These are phyloP conservation scores for Uncinocarpus reesii DNA, from an alignment of 2,329 filamentous ascomycete genomes.

Conservation along the genomic window DNA sequence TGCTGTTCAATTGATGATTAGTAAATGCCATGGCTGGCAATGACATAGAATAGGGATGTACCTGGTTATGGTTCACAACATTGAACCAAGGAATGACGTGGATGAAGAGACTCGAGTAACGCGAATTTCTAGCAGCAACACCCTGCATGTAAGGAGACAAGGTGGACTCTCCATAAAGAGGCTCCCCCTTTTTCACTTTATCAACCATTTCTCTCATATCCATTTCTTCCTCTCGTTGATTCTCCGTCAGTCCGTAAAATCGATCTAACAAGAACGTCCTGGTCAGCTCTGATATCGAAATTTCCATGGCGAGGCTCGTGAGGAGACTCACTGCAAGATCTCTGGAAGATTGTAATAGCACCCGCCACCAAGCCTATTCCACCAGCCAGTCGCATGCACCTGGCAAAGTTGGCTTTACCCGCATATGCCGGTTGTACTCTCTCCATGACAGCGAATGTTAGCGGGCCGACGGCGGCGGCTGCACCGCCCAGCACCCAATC, in stretches of 20 bases:
- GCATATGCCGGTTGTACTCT: slow-evolving; percentile 74
- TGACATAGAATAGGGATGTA: slow-evolving; percentile 23
- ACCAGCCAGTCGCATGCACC: slow-evolving; percentile 68
- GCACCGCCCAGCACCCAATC: slow-evolving; percentile 67
- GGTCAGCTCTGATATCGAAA: slow-evolving; percentile 13
- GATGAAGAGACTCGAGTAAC: slow-evolving; percentile 76
- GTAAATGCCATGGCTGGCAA: neutral
- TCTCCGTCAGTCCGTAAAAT: slow-evolving; percentile 93
- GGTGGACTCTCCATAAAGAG: slow-evolving; percentile 71
- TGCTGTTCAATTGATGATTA: slow-evolving; percentile 46
- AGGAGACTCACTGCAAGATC: slow-evolving; percentile 62
- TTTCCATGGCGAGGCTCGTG: slow-evolving; percentile 4
- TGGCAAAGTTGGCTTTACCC: slow-evolving; percentile 69
- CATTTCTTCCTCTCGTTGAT: slow-evolving; percentile 81
- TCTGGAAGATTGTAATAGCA: slow-evolving; percentile 75
- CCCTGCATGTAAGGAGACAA: slow-evolving; percentile 87
- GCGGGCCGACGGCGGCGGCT: slow-evolving; percentile 62
- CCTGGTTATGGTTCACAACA: slow-evolving; percentile 84
- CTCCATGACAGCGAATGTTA: slow-evolving; percentile 68
- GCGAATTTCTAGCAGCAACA: slow-evolving; percentile 80
- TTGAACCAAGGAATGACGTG: slow-evolving; percentile 94
- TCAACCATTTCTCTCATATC: slow-evolving; percentile 98
- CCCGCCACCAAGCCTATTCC: slow-evolving; percentile 65
- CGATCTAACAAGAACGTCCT: slow-evolving; percentile 51
- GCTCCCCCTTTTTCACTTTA: slow-evolving; percentile 84